Evolutionary conservation across 2,329 filamentous ascomycete genomes (phyloP).

Genomic region (Dryadomyces quercivorus): DNA sequence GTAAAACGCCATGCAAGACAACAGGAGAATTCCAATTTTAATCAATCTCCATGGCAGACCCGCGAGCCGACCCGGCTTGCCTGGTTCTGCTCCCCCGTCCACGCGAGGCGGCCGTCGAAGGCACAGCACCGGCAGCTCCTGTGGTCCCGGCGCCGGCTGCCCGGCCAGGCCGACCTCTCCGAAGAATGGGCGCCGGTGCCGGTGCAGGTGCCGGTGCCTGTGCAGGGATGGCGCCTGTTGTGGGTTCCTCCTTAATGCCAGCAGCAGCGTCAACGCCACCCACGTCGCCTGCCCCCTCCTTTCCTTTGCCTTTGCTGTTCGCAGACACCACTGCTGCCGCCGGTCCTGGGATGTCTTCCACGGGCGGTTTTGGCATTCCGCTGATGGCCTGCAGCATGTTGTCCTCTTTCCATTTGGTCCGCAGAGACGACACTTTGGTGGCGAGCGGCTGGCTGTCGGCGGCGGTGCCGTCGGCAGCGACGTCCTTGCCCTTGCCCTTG

Average conservation of each 20-base stretch:
- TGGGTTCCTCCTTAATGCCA: not conserved
- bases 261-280: no score
- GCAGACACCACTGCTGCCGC: not conserved
- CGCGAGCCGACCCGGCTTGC: constrained; percentile 1
- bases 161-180: not conserved
- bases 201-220: no score
- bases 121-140: constrained; percentile 13
- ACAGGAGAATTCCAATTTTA: not conserved
- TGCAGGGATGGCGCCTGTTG: not conserved
- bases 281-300: not conserved
- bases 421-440: constrained; percentile 25
- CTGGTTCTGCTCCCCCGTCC: constrained; percentile 4
- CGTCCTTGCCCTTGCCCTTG: constrained; percentile 17
- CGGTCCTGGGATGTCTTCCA: not conserved
- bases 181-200: not conserved
- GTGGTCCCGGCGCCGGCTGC: not conserved
- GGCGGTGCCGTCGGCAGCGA: constrained; percentile 6
- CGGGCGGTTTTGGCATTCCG: constrained; percentile 19
- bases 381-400: constrained; percentile 34
- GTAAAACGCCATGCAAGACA: not conserved
- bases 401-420: constrained; percentile 29
- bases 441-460: constrained; percentile 16
- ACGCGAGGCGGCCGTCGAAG: not conserved
- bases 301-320: not conserved
- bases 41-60: constrained; percentile 8